Base-by-base conservation (phyloP, 306 rosid species). In the Carpinus viminea region DNA sequence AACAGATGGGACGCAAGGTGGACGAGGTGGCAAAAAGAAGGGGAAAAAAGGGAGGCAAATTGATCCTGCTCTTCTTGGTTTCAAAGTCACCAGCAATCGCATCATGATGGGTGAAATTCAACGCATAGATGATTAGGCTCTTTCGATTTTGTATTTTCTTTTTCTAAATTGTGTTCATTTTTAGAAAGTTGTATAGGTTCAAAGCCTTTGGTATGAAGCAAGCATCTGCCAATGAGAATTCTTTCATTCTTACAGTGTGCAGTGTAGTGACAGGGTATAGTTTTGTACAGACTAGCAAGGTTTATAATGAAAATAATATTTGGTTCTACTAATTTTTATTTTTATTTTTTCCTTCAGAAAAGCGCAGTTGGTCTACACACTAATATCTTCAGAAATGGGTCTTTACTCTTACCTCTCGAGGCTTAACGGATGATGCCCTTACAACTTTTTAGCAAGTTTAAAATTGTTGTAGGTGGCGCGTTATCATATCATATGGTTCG, bases 31-130 rank as follows among this genome's bases (percentile, higher is more conserved):
- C 72, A 89, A 84, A 78, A 89, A 72, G 90, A 89, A 89, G 59
- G 92, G 92, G 26, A 89, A 84, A 79, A 88, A 89, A 72, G 88
- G 87, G 77, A 80, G 84, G 80, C 92, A 86, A 83, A 86, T 89
- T 15, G 88, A 89, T 61, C 90, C 92, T 0, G 84, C 92, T 4
- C 88, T 89, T 48, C 92, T 89, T 8, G 92, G 92, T 36, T 89
- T 89, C 73, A 89, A 86, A 76, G 92, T 89, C 21, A 82, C 88
- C 41, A 89, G 90, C 78, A 89, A 78, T 24, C 90, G 92, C n/a
- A 88, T 88, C 15, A 84, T 84, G 88, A 89, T 84, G 90, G 92
- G 92, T 51, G 92, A 89, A 78, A 89, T 89, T n/a, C 90, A 79
- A 50, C 88, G 92, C 41, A 21, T 84, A 7, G 90, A 88, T 0